These are phyloP conservation scores for Brassica carinata DNA, from an alignment of 345 rosid genomes.

Conservation along the genomic window DNA sequence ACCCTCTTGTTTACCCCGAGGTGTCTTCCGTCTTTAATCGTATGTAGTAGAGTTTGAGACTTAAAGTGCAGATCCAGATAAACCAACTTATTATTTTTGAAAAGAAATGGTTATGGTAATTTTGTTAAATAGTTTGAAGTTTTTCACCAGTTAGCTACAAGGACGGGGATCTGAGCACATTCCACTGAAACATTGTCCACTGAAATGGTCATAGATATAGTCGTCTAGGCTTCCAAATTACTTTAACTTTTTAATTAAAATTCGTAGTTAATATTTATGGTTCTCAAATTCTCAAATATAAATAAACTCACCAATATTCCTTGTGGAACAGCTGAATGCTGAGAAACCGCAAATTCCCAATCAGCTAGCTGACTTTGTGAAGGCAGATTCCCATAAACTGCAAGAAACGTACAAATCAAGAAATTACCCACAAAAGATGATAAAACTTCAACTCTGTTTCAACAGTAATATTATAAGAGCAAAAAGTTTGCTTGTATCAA, in stretches of 20 bases:
- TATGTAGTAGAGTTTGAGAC: background rate
- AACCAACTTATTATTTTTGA: too few relatives aligned
- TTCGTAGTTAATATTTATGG: too few relatives aligned
- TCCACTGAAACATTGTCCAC: too few relatives aligned
- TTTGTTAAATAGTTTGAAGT: too few relatives aligned
- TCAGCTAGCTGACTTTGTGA: conserved; percentile 78
- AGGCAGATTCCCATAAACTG: conserved; percentile 91
- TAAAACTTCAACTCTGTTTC: background rate
- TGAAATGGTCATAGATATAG: too few relatives aligned
- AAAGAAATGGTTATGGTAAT: too few relatives aligned
- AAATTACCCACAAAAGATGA: background rate
- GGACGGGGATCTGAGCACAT: too few relatives aligned
- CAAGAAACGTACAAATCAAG: conserved; percentile 17
- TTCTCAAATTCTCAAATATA: conserved; percentile 34
- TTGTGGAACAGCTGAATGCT: conserved; percentile 97
- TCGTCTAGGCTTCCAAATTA: too few relatives aligned
- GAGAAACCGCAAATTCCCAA: conserved; percentile 93
- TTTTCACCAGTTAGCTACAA: too few relatives aligned
- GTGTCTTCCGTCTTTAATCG: conserved; percentile 12
- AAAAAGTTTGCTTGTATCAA: too few relatives aligned
- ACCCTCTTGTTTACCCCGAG: conserved; percentile 22
- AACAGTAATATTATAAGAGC: background rate
- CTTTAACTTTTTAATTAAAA: too few relatives aligned
- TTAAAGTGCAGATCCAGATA: conserved; percentile 68
- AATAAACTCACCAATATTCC: conserved; percentile 90